Conservation (phyloP, 306 rosid species). For the Inga oerstediana region DNA sequence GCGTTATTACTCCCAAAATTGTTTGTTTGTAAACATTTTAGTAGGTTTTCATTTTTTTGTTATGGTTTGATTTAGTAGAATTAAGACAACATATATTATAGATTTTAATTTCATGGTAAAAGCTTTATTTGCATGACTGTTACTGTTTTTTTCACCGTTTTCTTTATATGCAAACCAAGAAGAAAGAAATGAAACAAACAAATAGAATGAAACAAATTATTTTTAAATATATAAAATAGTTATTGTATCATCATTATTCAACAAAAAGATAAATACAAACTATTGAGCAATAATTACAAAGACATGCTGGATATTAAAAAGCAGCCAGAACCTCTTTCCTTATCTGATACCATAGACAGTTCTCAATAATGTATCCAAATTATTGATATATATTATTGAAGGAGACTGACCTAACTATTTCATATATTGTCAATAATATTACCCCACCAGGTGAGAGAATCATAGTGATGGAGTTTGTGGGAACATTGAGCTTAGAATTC, state of each 20-base stretch:
- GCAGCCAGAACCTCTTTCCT: not conserved
- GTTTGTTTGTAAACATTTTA: not conserved
- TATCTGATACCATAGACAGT: not conserved
- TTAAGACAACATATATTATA: not conserved
- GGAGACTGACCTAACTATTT: not conserved
- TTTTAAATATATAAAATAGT: not conserved
- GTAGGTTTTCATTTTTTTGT: not conserved
- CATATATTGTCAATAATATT: not conserved
- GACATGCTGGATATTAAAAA: not conserved
- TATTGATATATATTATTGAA: not conserved
- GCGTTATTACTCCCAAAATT: not conserved
- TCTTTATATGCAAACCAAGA: not conserved
- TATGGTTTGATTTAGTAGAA: not conserved
- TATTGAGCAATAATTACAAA: not conserved
- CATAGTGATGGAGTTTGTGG: slow-evolving; percentile 70
- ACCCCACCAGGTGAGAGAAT: slow-evolving; percentile 61
- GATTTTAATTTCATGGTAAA: not conserved
- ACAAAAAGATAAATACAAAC: not conserved
- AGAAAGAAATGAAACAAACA: not conserved
- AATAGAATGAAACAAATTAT: not conserved
- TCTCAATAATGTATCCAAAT: not conserved
- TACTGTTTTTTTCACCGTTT: not conserved
- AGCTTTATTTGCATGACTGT: not conserved
- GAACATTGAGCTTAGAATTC: slow-evolving; percentile 58
- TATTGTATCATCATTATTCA: not conserved